Evolutionary conservation across 2,329 filamentous ascomycete species (phyloP).

Genomic region (Aureobasidium lini): DNA sequence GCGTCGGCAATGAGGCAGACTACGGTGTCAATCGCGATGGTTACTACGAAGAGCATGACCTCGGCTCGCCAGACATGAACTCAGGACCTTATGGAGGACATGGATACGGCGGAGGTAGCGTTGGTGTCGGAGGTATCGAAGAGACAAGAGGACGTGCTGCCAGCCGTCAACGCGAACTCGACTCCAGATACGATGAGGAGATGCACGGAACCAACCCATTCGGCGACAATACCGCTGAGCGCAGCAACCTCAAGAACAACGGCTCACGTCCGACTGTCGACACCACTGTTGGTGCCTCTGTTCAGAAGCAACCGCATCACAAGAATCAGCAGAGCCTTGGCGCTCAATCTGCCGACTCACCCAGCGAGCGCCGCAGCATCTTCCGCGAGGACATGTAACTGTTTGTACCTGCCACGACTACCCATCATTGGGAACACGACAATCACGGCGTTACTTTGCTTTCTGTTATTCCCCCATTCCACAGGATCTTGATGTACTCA

Average conservation of each 20-base stretch:
- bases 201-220: conserved; percentile 56
- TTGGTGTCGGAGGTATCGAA: conserved; percentile 20
- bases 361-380: conserved; percentile 61
- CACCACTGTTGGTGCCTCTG: conserved; percentile 35
- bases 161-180: conserved; percentile 41
- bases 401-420: neutral
- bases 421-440: neutral
- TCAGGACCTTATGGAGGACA: conserved; percentile 32
- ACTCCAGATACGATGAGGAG: conserved; percentile 40
- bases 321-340: conserved; percentile 30
- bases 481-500: neutral
- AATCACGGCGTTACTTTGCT: neutral
- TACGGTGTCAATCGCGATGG: conserved; percentile 30
- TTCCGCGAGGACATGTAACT: conserved; percentile 60
- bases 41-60: conserved; percentile 72
- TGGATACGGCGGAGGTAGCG: conserved; percentile 28
- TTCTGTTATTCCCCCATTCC: neutral
- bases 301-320: conserved; percentile 31
- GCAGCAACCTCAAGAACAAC: conserved; percentile 60
- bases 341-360: conserved; percentile 43
- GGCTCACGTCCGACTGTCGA: conserved; percentile 61
- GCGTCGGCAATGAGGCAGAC: conserved; percentile 68
- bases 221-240: conserved; percentile 55
- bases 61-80: conserved; percentile 47
- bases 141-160: conserved; percentile 38